Conservation (phyloP, 306 rosid genomes). For the Rubus parviflorus region DNA sequence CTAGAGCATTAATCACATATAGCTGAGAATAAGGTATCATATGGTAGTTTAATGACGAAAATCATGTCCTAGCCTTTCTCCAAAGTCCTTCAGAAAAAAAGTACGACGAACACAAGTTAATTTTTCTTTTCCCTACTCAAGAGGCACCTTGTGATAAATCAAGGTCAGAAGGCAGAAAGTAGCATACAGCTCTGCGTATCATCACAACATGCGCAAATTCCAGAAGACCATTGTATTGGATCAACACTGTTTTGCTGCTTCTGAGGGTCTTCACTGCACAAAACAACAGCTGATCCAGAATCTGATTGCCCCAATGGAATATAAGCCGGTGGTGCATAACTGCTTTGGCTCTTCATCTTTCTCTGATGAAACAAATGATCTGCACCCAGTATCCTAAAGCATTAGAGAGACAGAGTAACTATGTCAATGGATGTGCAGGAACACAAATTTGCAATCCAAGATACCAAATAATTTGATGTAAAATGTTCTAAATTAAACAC, state of each 20-base stretch:
- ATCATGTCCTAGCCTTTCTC: not conserved
- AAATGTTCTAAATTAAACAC: too few species aligned
- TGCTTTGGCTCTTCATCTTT: conserved; percentile 53
- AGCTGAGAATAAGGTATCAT: not conserved
- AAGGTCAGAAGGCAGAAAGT: conserved; percentile 79
- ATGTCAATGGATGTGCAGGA: too few species aligned
- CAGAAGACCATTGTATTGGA: conserved; percentile 80
- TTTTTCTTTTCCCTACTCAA: conserved; percentile 37
- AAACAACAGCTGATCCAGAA: conserved; percentile 32
- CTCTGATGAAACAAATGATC: not conserved
- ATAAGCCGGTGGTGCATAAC: conserved; percentile 77
- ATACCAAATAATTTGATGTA: too few species aligned
- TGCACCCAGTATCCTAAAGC: too few species aligned
- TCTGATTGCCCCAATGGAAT: conserved; percentile 75
- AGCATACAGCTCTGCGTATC: conserved; percentile 97
- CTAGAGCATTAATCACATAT: not conserved
- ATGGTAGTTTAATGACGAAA: not conserved
- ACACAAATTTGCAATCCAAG: too few species aligned
- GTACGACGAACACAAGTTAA: not conserved
- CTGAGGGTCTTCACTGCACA: conserved; percentile 25
- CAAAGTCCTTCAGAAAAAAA: not conserved
- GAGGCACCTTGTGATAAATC: conserved; percentile 75
- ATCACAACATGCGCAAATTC: conserved; percentile 96
- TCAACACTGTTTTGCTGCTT: conserved; percentile 10
- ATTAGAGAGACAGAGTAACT: too few species aligned